These are phyloP conservation scores for Knoxdaviesia proteae DNA, from an alignment of 2,329 filamentous ascomycete genomes.

Conservation along the genomic window DNA sequence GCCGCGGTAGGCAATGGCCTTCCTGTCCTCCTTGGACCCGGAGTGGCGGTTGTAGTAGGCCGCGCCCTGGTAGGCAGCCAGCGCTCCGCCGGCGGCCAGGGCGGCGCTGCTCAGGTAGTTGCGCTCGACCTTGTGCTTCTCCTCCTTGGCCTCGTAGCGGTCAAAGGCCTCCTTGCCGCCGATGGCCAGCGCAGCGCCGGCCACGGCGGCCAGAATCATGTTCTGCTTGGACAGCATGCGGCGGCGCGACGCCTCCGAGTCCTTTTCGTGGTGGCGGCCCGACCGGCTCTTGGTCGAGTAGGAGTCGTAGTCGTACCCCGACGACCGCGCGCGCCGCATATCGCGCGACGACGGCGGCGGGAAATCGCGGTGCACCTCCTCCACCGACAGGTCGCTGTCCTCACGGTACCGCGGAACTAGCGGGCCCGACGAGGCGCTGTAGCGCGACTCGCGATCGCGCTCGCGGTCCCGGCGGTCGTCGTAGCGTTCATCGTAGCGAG, in stretches of 20 bases:
- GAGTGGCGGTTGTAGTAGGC: slow-evolving; percentile 41
- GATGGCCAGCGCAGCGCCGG: slow-evolving; percentile 41
- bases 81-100: slow-evolving; percentile 40
- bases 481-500: slow-evolving; percentile 19
- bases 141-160: slow-evolving; percentile 33
- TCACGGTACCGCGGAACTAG: slow-evolving; percentile 41
- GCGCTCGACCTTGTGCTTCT: slow-evolving; percentile 28
- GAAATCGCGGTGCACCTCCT: slow-evolving; percentile 71
- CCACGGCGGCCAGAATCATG: slow-evolving; percentile 45
- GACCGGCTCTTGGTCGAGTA: slow-evolving; percentile 26
- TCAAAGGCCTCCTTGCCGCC: slow-evolving; percentile 47
- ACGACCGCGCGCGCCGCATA: slow-evolving; percentile 41
- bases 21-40: slow-evolving; percentile 30
- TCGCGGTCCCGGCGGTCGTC: slow-evolving; percentile 30
- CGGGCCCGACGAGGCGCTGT: slow-evolving; percentile 23
- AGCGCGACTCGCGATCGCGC: slow-evolving; percentile 29
- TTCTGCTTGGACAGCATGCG: slow-evolving; percentile 39
- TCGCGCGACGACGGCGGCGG: slow-evolving; percentile 45
- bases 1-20: slow-evolving; percentile 30
- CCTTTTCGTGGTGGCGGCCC: slow-evolving; percentile 31
- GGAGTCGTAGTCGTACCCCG: slow-evolving; percentile 32
- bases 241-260: slow-evolving; percentile 28
- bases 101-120: slow-evolving; percentile 39
- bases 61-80: slow-evolving; percentile 42
- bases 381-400: slow-evolving; percentile 54